Evolutionary conservation across 176 grass and related monocot genomes (phyloP).

Genomic region (Hordeum marinum): DNA sequence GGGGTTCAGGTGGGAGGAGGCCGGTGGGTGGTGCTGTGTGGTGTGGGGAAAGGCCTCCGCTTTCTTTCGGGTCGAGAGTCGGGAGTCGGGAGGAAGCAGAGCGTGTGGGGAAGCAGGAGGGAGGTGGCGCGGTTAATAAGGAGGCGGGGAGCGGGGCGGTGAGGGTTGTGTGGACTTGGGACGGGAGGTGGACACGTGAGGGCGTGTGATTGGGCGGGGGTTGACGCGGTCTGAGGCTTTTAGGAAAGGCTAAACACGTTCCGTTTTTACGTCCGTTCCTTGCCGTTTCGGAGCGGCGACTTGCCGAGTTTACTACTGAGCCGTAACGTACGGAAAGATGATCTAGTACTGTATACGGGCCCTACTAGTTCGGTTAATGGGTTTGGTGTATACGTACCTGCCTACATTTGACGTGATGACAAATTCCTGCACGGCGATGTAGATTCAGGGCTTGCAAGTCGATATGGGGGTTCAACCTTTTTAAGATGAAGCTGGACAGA

Average conservation of each 20-base stretch:
- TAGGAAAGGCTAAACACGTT: background rate
- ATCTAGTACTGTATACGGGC: no score
- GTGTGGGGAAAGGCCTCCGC: background rate
- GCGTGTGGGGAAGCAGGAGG: background rate
- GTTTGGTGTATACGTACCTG: no score
- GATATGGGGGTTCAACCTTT: no score
- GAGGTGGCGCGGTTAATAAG: constrained; percentile 33
- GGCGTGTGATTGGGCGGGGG: background rate
- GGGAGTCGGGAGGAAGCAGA: background rate
- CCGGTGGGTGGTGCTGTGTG: background rate
- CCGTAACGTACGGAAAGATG: no score
- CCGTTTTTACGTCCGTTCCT: background rate
- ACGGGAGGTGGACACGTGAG: background rate
- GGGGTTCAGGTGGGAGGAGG: background rate
- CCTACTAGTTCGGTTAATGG: no score
- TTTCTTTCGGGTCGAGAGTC: background rate
- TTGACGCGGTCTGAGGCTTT: constrained; percentile 14
- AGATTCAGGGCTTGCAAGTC: no score
- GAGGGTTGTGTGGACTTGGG: background rate
- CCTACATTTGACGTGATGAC: no score
- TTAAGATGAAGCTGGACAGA: no score
- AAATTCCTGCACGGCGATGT: no score
- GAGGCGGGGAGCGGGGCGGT: background rate
- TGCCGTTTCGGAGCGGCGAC: background rate
- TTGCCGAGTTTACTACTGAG: background rate